Conservation (phyloP, 2,329 filamentous ascomycete genomes). For the Aspergillus sp. region DNA sequence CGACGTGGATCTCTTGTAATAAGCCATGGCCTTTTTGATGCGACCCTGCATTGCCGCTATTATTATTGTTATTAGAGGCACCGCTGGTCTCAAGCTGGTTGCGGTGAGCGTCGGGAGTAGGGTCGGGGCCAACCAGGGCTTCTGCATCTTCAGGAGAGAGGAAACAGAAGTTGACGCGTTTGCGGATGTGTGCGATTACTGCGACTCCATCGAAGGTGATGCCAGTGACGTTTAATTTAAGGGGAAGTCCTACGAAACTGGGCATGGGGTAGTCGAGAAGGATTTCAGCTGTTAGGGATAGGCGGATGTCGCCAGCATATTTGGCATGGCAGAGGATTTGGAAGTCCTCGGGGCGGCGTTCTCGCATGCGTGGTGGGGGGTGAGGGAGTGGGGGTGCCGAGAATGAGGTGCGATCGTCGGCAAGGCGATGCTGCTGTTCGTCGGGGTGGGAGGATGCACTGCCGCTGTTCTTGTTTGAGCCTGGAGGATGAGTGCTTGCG, state of each 20-base stretch:
- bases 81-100: slow-evolving; percentile 25
- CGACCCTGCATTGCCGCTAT: slow-evolving; percentile 25
- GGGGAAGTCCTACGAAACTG: slow-evolving; percentile 91
- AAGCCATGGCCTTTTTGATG: slow-evolving; percentile 65
- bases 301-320: slow-evolving; percentile 82
- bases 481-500: slow-evolving; percentile 37
- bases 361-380: slow-evolving; percentile 59
- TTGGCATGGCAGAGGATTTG: slow-evolving; percentile 90
- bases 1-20: slow-evolving; percentile 88
- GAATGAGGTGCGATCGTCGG: slow-evolving; percentile 17
- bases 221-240: slow-evolving; percentile 93
- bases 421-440: slow-evolving; percentile 17
- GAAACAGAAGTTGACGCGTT: slow-evolving; percentile 90
- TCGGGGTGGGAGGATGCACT: slow-evolving; percentile 24
- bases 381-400: slow-evolving; percentile 20
- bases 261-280: slow-evolving; percentile 98
- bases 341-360: slow-evolving; percentile 79
- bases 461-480: slow-evolving; percentile 28
- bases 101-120: not conserved
- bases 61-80: slow-evolving; percentile 11
- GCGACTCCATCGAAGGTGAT: slow-evolving; percentile 94
- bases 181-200: slow-evolving; percentile 86
- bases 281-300: slow-evolving; percentile 92
- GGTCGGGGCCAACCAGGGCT: slow-evolving; percentile 61
- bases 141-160: slow-evolving; percentile 87